These are phyloP conservation scores for Davidsoniella virescens DNA, from an alignment of 2,329 filamentous ascomycete species.

Conservation along the genomic window DNA sequence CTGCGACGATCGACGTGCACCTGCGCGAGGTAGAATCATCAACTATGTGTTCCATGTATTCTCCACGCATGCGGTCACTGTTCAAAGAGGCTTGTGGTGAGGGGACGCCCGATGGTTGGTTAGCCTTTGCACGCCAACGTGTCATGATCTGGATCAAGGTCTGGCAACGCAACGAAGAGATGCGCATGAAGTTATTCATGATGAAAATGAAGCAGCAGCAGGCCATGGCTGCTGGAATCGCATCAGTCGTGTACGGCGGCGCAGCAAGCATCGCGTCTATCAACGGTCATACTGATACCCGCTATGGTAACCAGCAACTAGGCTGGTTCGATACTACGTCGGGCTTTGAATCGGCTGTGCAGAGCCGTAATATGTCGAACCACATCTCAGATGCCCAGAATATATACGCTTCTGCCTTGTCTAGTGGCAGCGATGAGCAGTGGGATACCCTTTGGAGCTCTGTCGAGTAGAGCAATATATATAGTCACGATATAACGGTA, in stretches of 20 bases:
- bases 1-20: conserved; percentile 17
- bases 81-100: conserved; percentile 19
- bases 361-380: conserved; percentile 20
- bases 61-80: conserved; percentile 23
- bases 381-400: conserved; percentile 19
- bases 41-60: conserved; percentile 23
- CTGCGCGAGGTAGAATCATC: conserved; percentile 15
- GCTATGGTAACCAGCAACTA: conserved; percentile 21
- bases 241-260: conserved; percentile 21
- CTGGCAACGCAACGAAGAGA: conserved; percentile 18
- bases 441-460: conserved; percentile 19
- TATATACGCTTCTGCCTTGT: conserved; percentile 17
- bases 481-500: background rate
- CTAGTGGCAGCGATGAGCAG: conserved; percentile 13
- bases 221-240: conserved; percentile 16
- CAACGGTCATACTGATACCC: conserved; percentile 18
- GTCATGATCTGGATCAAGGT: conserved; percentile 19
- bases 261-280: conserved; percentile 19
- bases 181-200: conserved; percentile 20
- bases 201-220: conserved; percentile 20
- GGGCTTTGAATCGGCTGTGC: conserved; percentile 21
- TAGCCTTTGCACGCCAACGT: conserved; percentile 17
- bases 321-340: conserved; percentile 23
- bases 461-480: conserved; percentile 17
- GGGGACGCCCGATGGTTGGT: conserved; percentile 18